Percentiles rank a stretch among this genome's conserved stretches.
Conservation (phyloP, 2,329 filamentous ascomycete genomes). For the Trichoderma citrinoviride region DNA sequence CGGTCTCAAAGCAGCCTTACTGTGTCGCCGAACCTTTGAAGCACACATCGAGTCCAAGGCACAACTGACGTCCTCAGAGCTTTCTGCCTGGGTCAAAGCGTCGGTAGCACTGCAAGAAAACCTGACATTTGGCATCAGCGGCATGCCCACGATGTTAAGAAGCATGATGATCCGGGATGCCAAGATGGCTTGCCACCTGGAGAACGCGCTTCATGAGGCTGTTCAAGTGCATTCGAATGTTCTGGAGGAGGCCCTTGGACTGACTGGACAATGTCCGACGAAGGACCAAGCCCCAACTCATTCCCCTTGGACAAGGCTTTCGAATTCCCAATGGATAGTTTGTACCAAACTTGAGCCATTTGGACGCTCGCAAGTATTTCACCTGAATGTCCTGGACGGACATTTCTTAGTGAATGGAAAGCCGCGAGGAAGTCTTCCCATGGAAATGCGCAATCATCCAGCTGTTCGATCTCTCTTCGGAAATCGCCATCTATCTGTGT, state of each 20-base stretch:
- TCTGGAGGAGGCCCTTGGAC: not conserved
- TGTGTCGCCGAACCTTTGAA: conserved; percentile 48
- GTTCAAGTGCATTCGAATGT: not conserved
- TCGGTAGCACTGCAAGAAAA: conserved; percentile 33
- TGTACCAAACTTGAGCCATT: not conserved
- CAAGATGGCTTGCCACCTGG: conserved; percentile 21
- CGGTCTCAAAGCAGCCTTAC: conserved; percentile 53
- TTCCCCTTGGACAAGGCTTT: not conserved
- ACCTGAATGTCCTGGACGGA: conserved; percentile 36
- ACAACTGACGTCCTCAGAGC: conserved; percentile 8
- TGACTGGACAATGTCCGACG: not conserved
- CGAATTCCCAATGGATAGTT: not conserved
- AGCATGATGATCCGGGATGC: conserved; percentile 27
- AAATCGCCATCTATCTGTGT: conserved; percentile 48
- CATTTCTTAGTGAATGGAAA: conserved; percentile 39
- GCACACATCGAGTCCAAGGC: conserved; percentile 1
- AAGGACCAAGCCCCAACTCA: not conserved
- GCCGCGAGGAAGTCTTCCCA: conserved; percentile 48
- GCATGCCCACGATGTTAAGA: conserved; percentile 5
- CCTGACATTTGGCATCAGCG: conserved; percentile 24
- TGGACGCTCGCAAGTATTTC: conserved; percentile 25
- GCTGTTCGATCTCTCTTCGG: conserved; percentile 53
- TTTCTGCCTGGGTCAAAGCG: conserved; percentile 26
- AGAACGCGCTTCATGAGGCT: not conserved
- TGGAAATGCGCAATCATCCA: conserved; percentile 44